These are phyloP conservation scores for Iodosphaeria phyllophila DNA, from an alignment of 2,329 filamentous ascomycete genomes.

Conservation along the genomic window DNA sequence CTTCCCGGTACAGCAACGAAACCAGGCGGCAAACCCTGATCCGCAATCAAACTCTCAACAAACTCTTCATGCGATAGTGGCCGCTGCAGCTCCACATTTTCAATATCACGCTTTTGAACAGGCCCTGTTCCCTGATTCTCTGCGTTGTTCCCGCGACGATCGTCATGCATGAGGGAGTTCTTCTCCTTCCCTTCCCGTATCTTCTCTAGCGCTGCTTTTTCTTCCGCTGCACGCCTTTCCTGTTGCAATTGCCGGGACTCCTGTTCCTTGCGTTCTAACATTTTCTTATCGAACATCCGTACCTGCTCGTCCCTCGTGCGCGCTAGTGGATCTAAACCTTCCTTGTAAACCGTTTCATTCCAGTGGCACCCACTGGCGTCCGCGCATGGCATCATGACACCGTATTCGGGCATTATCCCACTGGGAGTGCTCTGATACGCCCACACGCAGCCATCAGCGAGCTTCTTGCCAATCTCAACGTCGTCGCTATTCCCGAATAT, in stretches of 20 bases:
- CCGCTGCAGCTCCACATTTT: slow-evolving; percentile 16
- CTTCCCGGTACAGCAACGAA: slow-evolving; percentile 26
- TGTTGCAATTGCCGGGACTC: slow-evolving; percentile 1
- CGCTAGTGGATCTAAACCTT: slow-evolving; percentile 26
- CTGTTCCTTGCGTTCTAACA: no score
- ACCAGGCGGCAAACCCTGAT: slow-evolving; percentile 27
- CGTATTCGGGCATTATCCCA: slow-evolving; percentile 47
- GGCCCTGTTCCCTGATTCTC: no score
- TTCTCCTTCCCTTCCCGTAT: neutral
- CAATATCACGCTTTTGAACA: no score
- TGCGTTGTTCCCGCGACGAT: slow-evolving; percentile 7
- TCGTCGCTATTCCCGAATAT: slow-evolving; percentile 40
- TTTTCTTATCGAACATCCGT: no score
- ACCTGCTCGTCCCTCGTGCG: slow-evolving; percentile 23
- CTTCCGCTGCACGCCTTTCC: slow-evolving; percentile 2
- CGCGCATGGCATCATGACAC: slow-evolving; percentile 28
- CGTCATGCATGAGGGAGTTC: slow-evolving; percentile 5
- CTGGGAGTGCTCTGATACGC: slow-evolving; percentile 40
- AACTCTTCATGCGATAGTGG: slow-evolving; percentile 35
- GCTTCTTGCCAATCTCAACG: slow-evolving; percentile 40
- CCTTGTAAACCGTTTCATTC: slow-evolving; percentile 30
- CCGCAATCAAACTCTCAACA: slow-evolving; percentile 24
- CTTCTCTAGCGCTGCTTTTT: slow-evolving; percentile 1
- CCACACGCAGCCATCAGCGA: slow-evolving; percentile 54
- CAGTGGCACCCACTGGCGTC: slow-evolving; percentile 28